These are phyloP conservation scores for Eucalyptus cladocalyx DNA, from an alignment of 345 rosid species.

Conservation along the genomic window DNA sequence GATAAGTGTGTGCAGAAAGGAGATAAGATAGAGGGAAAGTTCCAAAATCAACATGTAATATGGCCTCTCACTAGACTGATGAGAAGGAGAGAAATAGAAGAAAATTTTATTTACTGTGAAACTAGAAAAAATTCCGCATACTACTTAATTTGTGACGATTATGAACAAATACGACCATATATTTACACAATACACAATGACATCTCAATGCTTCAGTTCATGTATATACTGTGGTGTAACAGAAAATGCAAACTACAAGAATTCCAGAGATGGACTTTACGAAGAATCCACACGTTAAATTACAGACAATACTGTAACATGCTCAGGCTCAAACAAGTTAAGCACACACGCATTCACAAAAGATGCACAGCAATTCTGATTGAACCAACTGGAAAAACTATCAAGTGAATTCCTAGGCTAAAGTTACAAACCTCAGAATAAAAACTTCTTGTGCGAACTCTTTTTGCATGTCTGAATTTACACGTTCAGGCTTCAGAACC, in stretches of 20 bases:
- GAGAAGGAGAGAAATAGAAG: neutral
- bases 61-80: neutral
- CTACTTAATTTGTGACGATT: neutral
- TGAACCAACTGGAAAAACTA: neutral
- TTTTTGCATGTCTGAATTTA: constrained; percentile 71
- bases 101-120: neutral
- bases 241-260: neutral
- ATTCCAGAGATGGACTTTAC: neutral
- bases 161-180: neutral
- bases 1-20: neutral
- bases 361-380: neutral
- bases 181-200: neutral
- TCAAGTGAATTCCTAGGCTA: neutral
- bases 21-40: neutral
- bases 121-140: neutral
- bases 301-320: neutral
- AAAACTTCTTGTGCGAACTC: constrained; percentile 97
- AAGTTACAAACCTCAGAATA: constrained; percentile 68
- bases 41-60: neutral
- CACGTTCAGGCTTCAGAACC: constrained; percentile 87
- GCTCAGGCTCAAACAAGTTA: neutral
- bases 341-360: neutral
- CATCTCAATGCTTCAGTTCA: neutral
- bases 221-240: neutral
- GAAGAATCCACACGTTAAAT: neutral